Evolutionary conservation across 2,329 filamentous ascomycete genomes (phyloP).

Genomic region (Furcasterigmium furcatum): DNA sequence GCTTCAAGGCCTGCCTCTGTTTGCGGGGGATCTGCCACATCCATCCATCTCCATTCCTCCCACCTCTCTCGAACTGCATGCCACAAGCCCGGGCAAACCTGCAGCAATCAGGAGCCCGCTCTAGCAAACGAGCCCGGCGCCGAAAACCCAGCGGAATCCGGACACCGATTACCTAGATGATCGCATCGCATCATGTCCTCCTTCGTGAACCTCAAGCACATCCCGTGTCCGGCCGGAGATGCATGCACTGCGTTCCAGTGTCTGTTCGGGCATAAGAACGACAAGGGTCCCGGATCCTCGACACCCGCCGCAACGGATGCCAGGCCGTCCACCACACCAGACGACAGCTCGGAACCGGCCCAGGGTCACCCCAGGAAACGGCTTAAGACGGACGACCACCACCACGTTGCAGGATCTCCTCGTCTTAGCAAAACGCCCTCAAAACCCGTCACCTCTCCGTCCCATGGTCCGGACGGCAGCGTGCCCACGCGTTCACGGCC

Average conservation of each 20-base stretch:
- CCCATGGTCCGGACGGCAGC: conserved; percentile 12
- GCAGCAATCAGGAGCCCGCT: too few relatives aligned
- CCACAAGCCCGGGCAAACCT: too few relatives aligned
- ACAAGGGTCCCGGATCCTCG: conserved; percentile 19
- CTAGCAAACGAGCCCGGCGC: too few relatives aligned
- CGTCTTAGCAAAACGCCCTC: conserved; percentile 11
- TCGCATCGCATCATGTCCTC: conserved; percentile 15
- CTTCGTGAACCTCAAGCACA: conserved; percentile 35
- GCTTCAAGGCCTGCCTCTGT: too few relatives aligned
- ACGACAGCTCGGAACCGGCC: conserved; percentile 11
- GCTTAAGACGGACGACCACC: conserved; percentile 16
- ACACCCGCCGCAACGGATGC: conserved; percentile 4
- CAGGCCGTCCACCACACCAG: not conserved
- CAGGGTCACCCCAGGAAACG: conserved; percentile 28
- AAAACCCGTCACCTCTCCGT: conserved; percentile 11
- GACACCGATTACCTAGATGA: too few relatives aligned
- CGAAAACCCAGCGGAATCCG: too few relatives aligned
- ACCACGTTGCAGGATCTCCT: conserved; percentile 8
- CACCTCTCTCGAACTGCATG: too few relatives aligned
- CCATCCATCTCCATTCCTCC: too few relatives aligned
- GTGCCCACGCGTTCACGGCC: conserved; percentile 20
- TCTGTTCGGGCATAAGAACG: conserved; percentile 42
- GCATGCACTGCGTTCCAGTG: conserved; percentile 46
- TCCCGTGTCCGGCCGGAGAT: conserved; percentile 47
- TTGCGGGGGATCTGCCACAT: too few relatives aligned